phyloP scores from a whole-genome alignment of 2,329 filamentous ascomycete genomes.

The Cladosporium sp. region DNA sequence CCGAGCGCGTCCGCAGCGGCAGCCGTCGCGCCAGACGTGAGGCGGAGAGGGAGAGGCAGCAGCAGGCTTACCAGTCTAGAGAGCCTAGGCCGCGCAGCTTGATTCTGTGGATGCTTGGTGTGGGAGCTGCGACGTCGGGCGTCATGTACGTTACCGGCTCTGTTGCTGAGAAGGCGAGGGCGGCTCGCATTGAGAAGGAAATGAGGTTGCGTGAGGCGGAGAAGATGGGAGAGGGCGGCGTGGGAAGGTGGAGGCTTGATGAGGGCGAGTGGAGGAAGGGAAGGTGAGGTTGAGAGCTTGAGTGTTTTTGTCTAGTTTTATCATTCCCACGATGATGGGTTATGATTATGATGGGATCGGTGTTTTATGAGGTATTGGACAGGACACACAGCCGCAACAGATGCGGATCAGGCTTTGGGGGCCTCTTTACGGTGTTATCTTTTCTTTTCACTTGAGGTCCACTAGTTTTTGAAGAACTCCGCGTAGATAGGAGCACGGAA shows the following conservation, averaged over 20 bases:
- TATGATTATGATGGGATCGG: neutral
- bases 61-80: constrained; percentile 16
- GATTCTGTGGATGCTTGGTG: constrained; percentile 40
- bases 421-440: neutral
- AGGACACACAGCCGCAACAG: neutral
- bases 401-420: neutral
- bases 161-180: constrained; percentile 52
- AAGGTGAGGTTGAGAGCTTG: neutral
- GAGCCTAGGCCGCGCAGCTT: constrained; percentile 32
- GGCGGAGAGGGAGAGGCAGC: constrained; percentile 20
- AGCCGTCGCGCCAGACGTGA: constrained; percentile 32
- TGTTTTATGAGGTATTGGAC: neutral
- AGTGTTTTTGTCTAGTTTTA: neutral
- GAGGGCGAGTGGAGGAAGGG: constrained; percentile 10
- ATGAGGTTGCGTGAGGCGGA: constrained; percentile 21
- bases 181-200: constrained; percentile 24
- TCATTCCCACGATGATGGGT: neutral
- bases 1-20: constrained; percentile 22
- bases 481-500: neutral
- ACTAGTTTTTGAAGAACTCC: neutral
- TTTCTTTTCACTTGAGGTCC: neutral
- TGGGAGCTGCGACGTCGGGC: constrained; percentile 57
- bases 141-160: constrained; percentile 60
- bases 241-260: constrained; percentile 15
- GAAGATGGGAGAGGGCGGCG: neutral